Conservation (phyloP, 306 rosid genomes). For the Spatholobus suberectus region DNA sequence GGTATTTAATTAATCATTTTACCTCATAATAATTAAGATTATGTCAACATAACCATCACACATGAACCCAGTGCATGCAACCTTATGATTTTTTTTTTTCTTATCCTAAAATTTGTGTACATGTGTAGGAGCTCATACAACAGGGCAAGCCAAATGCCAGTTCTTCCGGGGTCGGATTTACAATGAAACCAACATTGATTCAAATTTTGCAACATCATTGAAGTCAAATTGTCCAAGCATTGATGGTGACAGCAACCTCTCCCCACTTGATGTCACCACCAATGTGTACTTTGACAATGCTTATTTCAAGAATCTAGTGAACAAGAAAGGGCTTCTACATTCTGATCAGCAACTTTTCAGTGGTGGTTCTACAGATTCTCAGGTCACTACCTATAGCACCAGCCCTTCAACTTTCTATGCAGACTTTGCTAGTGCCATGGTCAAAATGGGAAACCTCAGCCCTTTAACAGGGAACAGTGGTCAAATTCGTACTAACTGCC, state of each 20-base stretch:
- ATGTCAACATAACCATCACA: neutral
- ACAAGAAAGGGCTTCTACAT: conserved; percentile 56
- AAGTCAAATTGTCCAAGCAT: conserved; percentile 60
- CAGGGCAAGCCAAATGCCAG: conserved; percentile 71
- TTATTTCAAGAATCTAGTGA: conserved; percentile 54
- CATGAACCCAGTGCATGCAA: neutral
- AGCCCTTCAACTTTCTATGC: conserved; percentile 44
- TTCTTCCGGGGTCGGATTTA: conserved; percentile 60
- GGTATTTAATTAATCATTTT: neutral
- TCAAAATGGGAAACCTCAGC: conserved; percentile 69
- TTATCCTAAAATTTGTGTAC: neutral
- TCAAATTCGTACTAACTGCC: conserved; percentile 65
- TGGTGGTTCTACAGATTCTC: conserved; percentile 55
- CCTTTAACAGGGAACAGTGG: conserved; percentile 66
- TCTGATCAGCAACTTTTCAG: conserved; percentile 60
- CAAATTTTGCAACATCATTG: conserved; percentile 59
- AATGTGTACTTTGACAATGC: conserved; percentile 65
- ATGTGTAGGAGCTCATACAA: conserved; percentile 69
- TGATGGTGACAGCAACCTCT: conserved; percentile 56
- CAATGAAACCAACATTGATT: conserved; percentile 61
- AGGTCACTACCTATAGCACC: conserved; percentile 49
- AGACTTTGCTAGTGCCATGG: conserved; percentile 74
- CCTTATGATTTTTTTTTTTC: neutral
- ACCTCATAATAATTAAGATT: neutral
- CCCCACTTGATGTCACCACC: conserved; percentile 64